Percentiles rank a stretch among this genome's conserved stretches.
These are phyloP conservation scores for Vitis amurensis DNA, from an alignment of 164 flowering plant genomes.

Conservation along the genomic window DNA sequence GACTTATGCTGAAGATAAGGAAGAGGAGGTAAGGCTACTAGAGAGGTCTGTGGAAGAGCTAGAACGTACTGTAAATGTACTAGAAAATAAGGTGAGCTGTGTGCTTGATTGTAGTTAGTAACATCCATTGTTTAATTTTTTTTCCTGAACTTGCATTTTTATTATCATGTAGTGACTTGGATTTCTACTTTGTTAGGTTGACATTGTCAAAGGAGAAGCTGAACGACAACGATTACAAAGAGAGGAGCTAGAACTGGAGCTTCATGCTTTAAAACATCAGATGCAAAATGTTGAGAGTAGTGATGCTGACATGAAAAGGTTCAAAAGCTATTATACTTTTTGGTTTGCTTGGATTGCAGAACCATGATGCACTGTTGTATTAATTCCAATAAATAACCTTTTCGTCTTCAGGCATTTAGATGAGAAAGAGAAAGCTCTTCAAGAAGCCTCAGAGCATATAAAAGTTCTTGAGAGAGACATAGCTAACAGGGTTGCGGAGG, in stretches of 20 bases:
- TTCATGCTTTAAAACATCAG: conserved; percentile 66
- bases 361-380: background rate
- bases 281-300: conserved; percentile 51
- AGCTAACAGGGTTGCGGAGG: conserved; percentile 74
- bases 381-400: conserved; percentile 9
- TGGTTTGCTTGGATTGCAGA: background rate
- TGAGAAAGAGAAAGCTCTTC: conserved; percentile 54
- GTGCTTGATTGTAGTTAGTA: background rate
- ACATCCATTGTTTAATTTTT: no score
- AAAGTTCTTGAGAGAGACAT: conserved; percentile 58
- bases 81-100: conserved; percentile 78
- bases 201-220: conserved; percentile 82
- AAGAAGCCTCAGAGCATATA: conserved; percentile 51
- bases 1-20: conserved; percentile 73
- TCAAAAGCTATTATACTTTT: background rate
- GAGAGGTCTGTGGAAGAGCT: conserved; percentile 95
- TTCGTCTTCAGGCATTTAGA: conserved; percentile 45
- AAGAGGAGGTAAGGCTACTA: conserved; percentile 80
- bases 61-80: conserved; percentile 74
- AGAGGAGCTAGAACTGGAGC: conserved; percentile 91
- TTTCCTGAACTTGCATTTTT: background rate
- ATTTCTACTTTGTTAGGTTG: conserved; percentile 47
- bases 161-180: conserved; percentile 10
- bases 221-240: conserved; percentile 81
- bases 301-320: conserved; percentile 67